phyloP scores from a whole-genome alignment of 2,329 filamentous ascomycete genomes.

The Sordariomycetes sp. region DNA sequence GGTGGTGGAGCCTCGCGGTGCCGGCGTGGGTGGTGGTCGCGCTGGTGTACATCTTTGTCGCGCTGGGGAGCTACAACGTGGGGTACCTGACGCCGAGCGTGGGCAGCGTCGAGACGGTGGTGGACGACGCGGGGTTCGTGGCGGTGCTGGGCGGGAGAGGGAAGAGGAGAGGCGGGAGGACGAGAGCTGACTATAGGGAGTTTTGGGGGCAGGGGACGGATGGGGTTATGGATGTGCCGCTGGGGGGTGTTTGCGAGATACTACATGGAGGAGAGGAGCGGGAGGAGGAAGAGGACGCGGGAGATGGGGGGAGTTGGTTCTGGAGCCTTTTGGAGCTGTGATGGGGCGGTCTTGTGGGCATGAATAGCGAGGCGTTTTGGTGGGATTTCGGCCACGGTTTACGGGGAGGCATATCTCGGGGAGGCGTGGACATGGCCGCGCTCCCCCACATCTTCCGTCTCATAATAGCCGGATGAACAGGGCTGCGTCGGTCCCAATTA shows the following conservation, averaged over 20 bases:
- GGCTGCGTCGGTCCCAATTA: too few relatives aligned
- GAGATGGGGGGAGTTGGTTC: conserved; percentile 1
- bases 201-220: conserved; percentile 92
- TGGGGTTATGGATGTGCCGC: conserved; percentile 91
- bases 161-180: conserved; percentile 16
- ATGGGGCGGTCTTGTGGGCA: background rate
- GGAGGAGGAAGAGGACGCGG: conserved; percentile 2
- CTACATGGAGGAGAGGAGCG: conserved; percentile 55
- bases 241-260: conserved; percentile 91
- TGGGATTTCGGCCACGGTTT: background rate
- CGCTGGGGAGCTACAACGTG: conserved; percentile 82
- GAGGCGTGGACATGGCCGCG: too few relatives aligned
- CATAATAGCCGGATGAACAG: background rate
- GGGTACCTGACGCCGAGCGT: conserved; percentile 78
- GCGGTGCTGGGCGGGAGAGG: conserved; percentile 56
- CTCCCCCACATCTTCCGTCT: background rate
- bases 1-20: conserved; percentile 94
- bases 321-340: background rate
- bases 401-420: background rate
- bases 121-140: conserved; percentile 81
- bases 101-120: conserved; percentile 73
- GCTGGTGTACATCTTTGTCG: conserved; percentile 87
- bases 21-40: conserved; percentile 84
- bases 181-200: conserved; percentile 57
- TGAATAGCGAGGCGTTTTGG: background rate